Percentiles rank a stretch among this genome's conserved stretches.
These are phyloP conservation scores for Condylostoma magnum DNA, from an alignment of 169 alveolate genomes.

Conservation along the genomic window DNA sequence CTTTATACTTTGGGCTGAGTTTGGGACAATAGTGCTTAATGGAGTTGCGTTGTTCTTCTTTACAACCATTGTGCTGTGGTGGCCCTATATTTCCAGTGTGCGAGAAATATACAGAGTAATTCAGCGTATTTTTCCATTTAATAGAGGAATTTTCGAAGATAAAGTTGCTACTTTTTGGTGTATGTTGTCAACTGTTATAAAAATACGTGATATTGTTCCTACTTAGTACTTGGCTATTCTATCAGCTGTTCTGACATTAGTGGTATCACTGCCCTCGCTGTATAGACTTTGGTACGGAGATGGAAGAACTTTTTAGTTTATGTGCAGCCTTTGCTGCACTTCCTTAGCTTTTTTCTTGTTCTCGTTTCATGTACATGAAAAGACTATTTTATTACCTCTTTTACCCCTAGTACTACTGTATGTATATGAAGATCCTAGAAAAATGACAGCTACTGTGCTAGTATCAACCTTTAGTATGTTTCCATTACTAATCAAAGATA, in stretches of 20 bases:
- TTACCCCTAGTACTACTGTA: conserved; percentile 64
- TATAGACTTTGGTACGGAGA: conserved; percentile 38
- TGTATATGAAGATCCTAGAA: conserved; percentile 37
- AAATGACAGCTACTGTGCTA: conserved; percentile 43
- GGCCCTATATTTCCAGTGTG: conserved; percentile 58
- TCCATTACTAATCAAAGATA: conserved; percentile 64
- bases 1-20: background rate
- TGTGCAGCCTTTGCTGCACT: conserved; percentile 34
- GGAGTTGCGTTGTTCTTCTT: conserved; percentile 47
- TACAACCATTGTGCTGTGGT: conserved; percentile 41
- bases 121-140: conserved; percentile 80
- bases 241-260: conserved; percentile 47
- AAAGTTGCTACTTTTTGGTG: conserved; percentile 89
- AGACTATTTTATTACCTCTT: conserved; percentile 82
- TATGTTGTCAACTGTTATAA: conserved; percentile 38
- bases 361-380: conserved; percentile 90
- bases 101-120: conserved; percentile 39
- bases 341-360: conserved; percentile 60
- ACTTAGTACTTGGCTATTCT: conserved; percentile 23
- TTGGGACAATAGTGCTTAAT: conserved; percentile 5
- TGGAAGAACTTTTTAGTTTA: conserved; percentile 25
- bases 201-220: conserved; percentile 43
- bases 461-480: conserved; percentile 52
- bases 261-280: conserved; percentile 37
- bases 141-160: conserved; percentile 86